phyloP scores from a whole-genome alignment of 768 basidiomycete genomes.

The Leccinum incarnatum region DNA sequence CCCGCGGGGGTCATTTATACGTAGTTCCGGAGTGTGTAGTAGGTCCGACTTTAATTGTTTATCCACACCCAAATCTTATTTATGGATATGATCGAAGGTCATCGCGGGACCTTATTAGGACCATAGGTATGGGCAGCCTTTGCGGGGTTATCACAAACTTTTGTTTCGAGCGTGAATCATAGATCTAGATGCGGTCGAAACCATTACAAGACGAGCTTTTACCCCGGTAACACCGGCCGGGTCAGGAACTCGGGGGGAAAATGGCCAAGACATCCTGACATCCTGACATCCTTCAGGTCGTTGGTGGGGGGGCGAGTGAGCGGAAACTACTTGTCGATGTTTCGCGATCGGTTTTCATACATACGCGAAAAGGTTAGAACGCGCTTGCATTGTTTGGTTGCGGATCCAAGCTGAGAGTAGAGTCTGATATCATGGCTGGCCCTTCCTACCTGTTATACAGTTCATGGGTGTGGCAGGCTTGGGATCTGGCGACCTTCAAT shows the following conservation, averaged over 20 bases:
- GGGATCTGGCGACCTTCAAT: constrained; percentile 1
- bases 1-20: neutral
- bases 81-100: neutral
- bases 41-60: neutral
- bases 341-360: neutral
- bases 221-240: neutral
- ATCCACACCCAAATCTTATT: neutral
- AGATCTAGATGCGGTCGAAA: neutral
- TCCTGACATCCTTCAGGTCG: neutral
- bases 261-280: neutral
- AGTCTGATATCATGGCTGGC: neutral
- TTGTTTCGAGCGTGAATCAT: neutral
- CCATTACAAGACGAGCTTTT: neutral
- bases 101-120: neutral
- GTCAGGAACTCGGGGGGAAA: neutral
- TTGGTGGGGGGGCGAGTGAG: neutral
- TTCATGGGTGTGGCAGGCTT: neutral
- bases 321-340: neutral
- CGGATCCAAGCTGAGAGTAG: neutral
- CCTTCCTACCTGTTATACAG: neutral
- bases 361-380: constrained; percentile 1
- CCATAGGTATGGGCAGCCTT: neutral
- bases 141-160: neutral
- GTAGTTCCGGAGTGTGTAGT: neutral
- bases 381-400: neutral